Base-by-base conservation (phyloP, 441 rosid species). In the Flueggea neowawraea region DNA sequence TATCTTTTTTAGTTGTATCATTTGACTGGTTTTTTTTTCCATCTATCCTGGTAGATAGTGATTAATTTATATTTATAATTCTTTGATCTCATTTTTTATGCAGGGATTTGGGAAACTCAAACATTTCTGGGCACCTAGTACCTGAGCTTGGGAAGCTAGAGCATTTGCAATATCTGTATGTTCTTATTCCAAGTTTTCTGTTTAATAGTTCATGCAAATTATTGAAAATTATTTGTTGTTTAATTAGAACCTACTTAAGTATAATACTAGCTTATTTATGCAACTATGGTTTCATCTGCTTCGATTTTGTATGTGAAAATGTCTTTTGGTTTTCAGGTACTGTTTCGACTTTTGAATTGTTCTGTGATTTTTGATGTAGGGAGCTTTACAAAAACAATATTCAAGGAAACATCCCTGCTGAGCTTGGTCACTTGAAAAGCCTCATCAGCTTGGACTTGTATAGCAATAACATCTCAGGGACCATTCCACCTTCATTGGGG, bases 391-490 rank as follows among this genome's bases (percentile, higher is more conserved):
- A 93, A 69, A 93, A 90, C 79, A 84, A 80, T 74, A 87, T 93
- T 53, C 82, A 88, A 59, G 98, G 98, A 72, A 80, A 79, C 65
- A 85, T 90, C 60, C 97, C 97, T 55, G 22, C 71, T 15, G 97
- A 90, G 71, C 86, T 93, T 43, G 96, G 95, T 55, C 85, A 79
- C 75, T 75, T 93, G 77, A 90, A 84, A 82, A 82, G 73, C 52
- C 97, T 93, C 54, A 82, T 93, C 72, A 93, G 98, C 85, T 80
- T 93, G 90, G 98, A 93, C 78, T 77, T 93, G 55, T 93, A 93
- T 65, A 84, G 77, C 82, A 93, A 93, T 86, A 84, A 87, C 70
- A 83, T 93, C 57, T 80, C 95, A 0, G 98, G 96, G 65, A 73
- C 64, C 55, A 70, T 93, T 74, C 98, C 97, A 68, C 69, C 80